Percentiles rank a stretch among this genome's conserved stretches.
Evolutionary conservation across 164 flowering plant genomes (phyloP).

Genomic region (Nelumbo lutea): DNA sequence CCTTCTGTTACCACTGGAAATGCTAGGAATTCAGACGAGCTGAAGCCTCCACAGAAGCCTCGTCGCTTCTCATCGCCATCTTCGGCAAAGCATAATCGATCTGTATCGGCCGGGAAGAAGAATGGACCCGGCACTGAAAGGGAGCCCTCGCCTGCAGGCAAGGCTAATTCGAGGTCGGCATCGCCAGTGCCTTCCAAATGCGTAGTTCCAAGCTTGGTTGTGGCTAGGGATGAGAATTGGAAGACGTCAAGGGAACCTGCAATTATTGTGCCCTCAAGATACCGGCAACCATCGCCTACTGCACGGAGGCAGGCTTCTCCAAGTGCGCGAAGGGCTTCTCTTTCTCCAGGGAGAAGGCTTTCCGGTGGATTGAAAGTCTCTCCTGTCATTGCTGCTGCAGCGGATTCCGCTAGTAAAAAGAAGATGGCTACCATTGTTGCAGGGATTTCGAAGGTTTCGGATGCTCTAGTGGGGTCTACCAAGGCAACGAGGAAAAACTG

Average conservation of each 20-base stretch:
- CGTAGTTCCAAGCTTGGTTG: slow-evolving; percentile 73
- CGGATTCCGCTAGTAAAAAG: slow-evolving; percentile 59
- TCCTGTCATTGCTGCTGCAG: slow-evolving; percentile 29
- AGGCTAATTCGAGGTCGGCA: slow-evolving; percentile 54
- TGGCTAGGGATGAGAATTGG: slow-evolving; percentile 65
- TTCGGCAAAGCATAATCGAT: slow-evolving; percentile 32
- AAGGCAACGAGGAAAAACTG: slow-evolving; percentile 74
- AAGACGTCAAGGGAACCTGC: slow-evolving; percentile 66
- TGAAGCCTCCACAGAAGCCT: slow-evolving; percentile 23
- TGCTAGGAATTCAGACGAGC: neutral
- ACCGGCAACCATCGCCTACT: slow-evolving; percentile 84
- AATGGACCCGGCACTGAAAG: slow-evolving; percentile 32
- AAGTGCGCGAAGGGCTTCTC: slow-evolving; percentile 48
- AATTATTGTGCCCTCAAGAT: slow-evolving; percentile 87
- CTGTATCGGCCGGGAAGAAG: slow-evolving; percentile 55
- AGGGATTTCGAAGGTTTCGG: slow-evolving; percentile 71
- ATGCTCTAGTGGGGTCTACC: slow-evolving; percentile 49
- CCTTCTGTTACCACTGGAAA: neutral
- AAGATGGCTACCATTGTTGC: slow-evolving; percentile 61
- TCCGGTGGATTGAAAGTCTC: slow-evolving; percentile 68
- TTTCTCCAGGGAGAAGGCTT: slow-evolving; percentile 78
- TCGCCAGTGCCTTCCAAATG: slow-evolving; percentile 92
- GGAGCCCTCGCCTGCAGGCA: slow-evolving; percentile 64
- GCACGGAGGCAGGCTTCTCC: slow-evolving; percentile 68
- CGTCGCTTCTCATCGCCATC: slow-evolving; percentile 57